phyloP scores from a whole-genome alignment of 805 yeast species.

The Teunomyces tritomae region DNA sequence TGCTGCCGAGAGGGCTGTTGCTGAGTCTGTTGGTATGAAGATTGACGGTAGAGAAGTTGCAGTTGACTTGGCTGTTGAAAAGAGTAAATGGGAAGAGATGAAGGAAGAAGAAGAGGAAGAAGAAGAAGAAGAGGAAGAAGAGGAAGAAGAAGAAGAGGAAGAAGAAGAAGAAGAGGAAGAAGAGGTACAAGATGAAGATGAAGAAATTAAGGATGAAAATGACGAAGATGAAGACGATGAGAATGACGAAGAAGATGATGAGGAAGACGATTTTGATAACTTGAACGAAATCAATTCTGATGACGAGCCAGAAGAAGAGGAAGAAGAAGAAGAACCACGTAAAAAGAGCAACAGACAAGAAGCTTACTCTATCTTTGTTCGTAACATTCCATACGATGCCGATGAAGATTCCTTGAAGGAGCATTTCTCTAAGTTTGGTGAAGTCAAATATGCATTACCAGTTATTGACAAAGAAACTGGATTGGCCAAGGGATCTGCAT shows the following conservation, averaged over 20 bases:
- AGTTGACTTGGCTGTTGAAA: slow-evolving; percentile 90
- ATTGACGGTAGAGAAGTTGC: slow-evolving; percentile 90
- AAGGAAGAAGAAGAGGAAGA: slow-evolving; percentile 36
- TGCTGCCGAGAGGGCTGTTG: slow-evolving; percentile 79
- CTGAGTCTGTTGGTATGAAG: slow-evolving; percentile 68
- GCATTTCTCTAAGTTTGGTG: slow-evolving; percentile 82
- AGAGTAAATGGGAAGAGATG: slow-evolving; percentile 71
- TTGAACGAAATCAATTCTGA: slow-evolving; percentile 33
- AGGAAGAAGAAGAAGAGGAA: slow-evolving; percentile 36
- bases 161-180: too few relatives aligned
- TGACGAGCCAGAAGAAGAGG: slow-evolving; percentile 32
- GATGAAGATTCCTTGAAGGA: slow-evolving; percentile 72
- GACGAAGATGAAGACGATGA: slow-evolving; percentile 28
- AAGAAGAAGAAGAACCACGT: slow-evolving; percentile 25
- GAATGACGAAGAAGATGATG: slow-evolving; percentile 25
- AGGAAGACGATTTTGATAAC: slow-evolving; percentile 28
- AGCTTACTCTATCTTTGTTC: slow-evolving; percentile 72
- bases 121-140: slow-evolving; percentile 41
- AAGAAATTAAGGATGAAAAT: slow-evolving; percentile 32
- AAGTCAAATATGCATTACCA: slow-evolving; percentile 88
- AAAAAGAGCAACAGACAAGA: slow-evolving; percentile 61
- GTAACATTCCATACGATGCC: slow-evolving; percentile 94
- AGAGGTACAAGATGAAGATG: slow-evolving; percentile 37
- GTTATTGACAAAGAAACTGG: slow-evolving; percentile 85
- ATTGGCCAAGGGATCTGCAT: slow-evolving; percentile 90